phyloP scores from a whole-genome alignment of 192 early-diverging fungal species.

The Backusella westeae region DNA sequence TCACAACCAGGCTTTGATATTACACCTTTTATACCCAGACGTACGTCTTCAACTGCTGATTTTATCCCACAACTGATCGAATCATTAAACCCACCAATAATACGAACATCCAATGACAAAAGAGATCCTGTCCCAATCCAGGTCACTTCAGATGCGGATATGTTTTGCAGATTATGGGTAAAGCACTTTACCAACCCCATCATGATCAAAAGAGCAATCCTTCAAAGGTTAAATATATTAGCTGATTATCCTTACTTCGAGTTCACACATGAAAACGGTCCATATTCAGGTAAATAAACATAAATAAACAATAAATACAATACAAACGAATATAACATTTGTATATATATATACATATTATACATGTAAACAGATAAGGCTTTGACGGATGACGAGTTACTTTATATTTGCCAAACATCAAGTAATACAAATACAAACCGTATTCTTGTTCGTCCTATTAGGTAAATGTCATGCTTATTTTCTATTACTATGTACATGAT shows the following conservation, averaged over 20 bases:
- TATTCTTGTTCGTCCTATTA: constrained; percentile 19
- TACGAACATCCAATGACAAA: neutral
- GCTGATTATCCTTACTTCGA: neutral
- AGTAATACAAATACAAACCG: constrained; percentile 19
- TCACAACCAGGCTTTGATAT: constrained; percentile 16
- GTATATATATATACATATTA: neutral
- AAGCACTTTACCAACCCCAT: neutral
- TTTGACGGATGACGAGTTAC: constrained; percentile 18
- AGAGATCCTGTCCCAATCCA: constrained; percentile 11
- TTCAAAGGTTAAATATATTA: constrained; percentile 1
- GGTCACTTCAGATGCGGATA: constrained; percentile 22
- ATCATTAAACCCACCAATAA: constrained; percentile 6
- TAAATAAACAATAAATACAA: neutral
- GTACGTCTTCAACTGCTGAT: constrained; percentile 17
- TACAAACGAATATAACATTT: neutral
- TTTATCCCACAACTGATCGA: constrained; percentile 15
- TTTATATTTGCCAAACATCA: constrained; percentile 25
- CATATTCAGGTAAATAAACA: neutral
- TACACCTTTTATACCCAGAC: constrained; percentile 19
- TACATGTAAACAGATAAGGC: constrained; percentile 9
- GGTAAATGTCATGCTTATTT: neutral
- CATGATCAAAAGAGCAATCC: constrained; percentile 11
- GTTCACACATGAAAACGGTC: constrained; percentile 12
- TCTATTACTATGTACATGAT: neutral
- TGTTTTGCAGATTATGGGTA: constrained; percentile 13